Evolutionary conservation across 208 protist species (phyloP), one percentile per base, ranked within the genome.

Genomic region (Strigomonas culicis): DNA sequence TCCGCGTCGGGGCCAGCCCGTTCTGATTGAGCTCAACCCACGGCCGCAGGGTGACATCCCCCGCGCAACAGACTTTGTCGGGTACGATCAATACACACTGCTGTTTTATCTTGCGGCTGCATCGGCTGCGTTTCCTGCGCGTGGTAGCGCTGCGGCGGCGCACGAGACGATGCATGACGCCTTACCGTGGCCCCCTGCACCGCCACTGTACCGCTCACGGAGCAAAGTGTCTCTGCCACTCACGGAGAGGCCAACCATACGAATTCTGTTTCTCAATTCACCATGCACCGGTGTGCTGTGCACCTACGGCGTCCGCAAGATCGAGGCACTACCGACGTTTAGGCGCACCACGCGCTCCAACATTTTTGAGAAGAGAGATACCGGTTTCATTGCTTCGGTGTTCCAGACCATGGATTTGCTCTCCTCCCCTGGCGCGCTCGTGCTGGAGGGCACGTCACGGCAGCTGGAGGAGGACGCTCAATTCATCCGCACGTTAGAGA

Each of bases 11-110:
- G 80, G 79, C 0, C 62, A 78, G 59, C 90, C 90, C 7, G 79
- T 95, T 31, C 66, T 95, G 49, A 93, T 95, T 81, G 90, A 95
- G 67, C 80, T 95, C 36, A 95, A 95, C 57, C 81, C 90, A 15
- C 77, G 90, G 49, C 79, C 92, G 72, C 84, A 91, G 43, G 90
- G 90, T 24, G 84, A 89, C 57, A 72, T 67, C 28, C 90, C 90
- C 17, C 86, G 90, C 32, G 70, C 76, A 27, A 88, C 77, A 11
- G 58, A 79, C 21, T 69, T 93, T 22, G 75, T 95, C 8, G 84
- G 86, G 25, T 95, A 95, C 68, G 75, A 88, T 60, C 86, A 93
- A 67, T 84, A 84, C 60, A 85, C 72, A 11, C 68, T 95, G 7
- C 64, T 93, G 31, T 67, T 84, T 30, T 95, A 92, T 74, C 73